Percentiles rank a stretch among this genome's conserved stretches.
Evolutionary conservation across 164 flowering plant species (phyloP).

Genomic region (Kingdonia uniflora): DNA sequence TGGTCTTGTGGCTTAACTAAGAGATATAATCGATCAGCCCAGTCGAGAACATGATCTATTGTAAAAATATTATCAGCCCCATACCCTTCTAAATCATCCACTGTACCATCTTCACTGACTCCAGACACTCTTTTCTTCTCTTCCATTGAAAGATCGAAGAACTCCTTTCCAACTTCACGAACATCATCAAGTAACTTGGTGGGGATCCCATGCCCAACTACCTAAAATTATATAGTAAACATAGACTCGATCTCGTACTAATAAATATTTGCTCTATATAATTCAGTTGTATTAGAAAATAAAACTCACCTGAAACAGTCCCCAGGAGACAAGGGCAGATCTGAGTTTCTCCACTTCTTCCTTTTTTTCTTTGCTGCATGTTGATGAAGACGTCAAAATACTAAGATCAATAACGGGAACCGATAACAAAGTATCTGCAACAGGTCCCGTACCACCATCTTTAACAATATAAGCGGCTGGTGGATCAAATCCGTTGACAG

Average conservation of each 20-base stretch:
- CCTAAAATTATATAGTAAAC: constrained; percentile 17
- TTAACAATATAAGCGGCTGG: neutral
- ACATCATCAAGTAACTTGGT: constrained; percentile 20
- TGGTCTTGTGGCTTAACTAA: constrained; percentile 1
- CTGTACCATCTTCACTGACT: constrained; percentile 8
- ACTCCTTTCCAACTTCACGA: constrained; percentile 12
- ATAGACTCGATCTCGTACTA: no score
- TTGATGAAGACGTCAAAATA: neutral
- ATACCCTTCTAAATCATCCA: constrained; percentile 6
- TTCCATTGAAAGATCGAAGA: constrained; percentile 21
- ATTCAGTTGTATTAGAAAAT: neutral
- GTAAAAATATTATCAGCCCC: constrained; percentile 1
- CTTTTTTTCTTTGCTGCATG: neutral
- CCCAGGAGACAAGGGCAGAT: no score
- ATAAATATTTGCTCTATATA: no score
- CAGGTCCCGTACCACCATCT: neutral
- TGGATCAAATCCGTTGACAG: neutral
- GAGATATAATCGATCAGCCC: constrained; percentile 9
- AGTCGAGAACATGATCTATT: constrained; percentile 6
- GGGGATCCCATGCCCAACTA: constrained; percentile 20
- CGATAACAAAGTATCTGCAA: neutral
- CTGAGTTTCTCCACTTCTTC: constrained; percentile 2
- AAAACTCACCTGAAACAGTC: neutral
- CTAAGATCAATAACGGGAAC: constrained; percentile 1
- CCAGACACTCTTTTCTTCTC: constrained; percentile 29